A percentile compares a stretch with the other conserved stretches of the same genome.
These are phyloP conservation scores for Phellinidium pouzarii DNA, from an alignment of 1,284 basidiomycete species.

Conservation along the genomic window DNA sequence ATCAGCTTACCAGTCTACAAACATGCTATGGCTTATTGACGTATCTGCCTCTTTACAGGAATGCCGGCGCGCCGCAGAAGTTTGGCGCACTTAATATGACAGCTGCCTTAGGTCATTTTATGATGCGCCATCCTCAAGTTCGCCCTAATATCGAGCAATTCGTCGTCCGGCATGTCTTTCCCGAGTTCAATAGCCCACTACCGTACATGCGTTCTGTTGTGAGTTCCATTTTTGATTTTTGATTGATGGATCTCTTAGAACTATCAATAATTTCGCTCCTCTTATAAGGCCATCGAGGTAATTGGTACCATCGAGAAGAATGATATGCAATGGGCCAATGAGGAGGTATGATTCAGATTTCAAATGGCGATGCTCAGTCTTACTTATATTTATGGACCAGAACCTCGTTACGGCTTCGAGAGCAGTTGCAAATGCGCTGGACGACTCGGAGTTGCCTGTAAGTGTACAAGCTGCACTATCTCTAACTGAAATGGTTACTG, in stretches of 20 bases:
- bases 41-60: conserved; percentile 30
- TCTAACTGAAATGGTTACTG: conserved; percentile 71
- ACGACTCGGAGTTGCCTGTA: conserved; percentile 78
- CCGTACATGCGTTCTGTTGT: conserved; percentile 74
- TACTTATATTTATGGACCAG: conserved; percentile 30
- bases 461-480: conserved; percentile 80
- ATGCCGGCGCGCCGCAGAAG: conserved; percentile 53
- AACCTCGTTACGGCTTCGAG: conserved; percentile 58
- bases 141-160: conserved; percentile 73
- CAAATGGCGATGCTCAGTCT: neutral
- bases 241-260: too few species aligned
- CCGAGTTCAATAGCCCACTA: conserved; percentile 57
- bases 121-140: conserved; percentile 76
- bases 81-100: conserved; percentile 83
- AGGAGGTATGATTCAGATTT: conserved; percentile 45
- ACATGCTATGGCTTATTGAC: neutral
- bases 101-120: conserved; percentile 64
- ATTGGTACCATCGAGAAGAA: conserved; percentile 65
- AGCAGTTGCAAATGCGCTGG: conserved; percentile 53
- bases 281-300: conserved; percentile 68
- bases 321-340: conserved; percentile 57
- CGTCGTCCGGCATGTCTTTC: conserved; percentile 63
- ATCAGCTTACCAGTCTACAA: neutral
- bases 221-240: conserved; percentile 29
- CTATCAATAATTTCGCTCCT: neutral